Percentiles rank a stretch among this genome's conserved stretches.
These are phyloP conservation scores for Sporothrix humicola DNA, from an alignment of 2,329 filamentous ascomycete genomes.

Conservation along the genomic window DNA sequence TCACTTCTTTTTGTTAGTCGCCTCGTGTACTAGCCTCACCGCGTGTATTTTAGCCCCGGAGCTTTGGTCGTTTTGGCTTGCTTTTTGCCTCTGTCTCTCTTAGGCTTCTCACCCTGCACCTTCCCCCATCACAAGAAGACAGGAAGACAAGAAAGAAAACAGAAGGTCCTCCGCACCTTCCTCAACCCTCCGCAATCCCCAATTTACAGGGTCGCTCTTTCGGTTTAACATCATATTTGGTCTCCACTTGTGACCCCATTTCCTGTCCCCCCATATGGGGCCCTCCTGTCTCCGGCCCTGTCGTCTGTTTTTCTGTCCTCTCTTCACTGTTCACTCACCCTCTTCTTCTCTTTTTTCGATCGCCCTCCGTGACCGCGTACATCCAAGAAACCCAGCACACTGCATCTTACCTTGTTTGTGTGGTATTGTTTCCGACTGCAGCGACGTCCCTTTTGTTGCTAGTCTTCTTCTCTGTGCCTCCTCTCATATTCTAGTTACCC, in stretches of 20 bases:
- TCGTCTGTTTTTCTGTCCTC: neutral
- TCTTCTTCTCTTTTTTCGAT: neutral
- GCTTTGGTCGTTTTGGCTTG: constrained; percentile 21
- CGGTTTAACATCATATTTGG: constrained; percentile 26
- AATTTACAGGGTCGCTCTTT: constrained; percentile 29
- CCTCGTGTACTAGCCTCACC: constrained; percentile 16
- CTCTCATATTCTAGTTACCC: neutral
- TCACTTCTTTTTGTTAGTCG: neutral
- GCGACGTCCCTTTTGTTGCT: neutral
- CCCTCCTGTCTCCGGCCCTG: constrained; percentile 11
- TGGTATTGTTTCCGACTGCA: constrained; percentile 2
- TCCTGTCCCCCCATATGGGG: constrained; percentile 21
- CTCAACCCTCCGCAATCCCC: constrained; percentile 29
- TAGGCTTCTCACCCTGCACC: neutral
- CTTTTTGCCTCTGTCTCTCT: constrained; percentile 11
- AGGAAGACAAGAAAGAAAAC: neutral
- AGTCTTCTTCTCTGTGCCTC: neutral
- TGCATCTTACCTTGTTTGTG: neutral
- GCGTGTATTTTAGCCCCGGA: neutral
- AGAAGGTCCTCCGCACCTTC: constrained; percentile 10
- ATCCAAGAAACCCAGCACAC: neutral
- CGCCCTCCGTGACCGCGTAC: neutral
- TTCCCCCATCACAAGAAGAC: too few species aligned
- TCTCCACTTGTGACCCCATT: constrained; percentile 31
- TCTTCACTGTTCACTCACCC: neutral